Evolutionary conservation across 768 basidiomycete species (phyloP).

Genomic region (Antrodiella citrinella): DNA sequence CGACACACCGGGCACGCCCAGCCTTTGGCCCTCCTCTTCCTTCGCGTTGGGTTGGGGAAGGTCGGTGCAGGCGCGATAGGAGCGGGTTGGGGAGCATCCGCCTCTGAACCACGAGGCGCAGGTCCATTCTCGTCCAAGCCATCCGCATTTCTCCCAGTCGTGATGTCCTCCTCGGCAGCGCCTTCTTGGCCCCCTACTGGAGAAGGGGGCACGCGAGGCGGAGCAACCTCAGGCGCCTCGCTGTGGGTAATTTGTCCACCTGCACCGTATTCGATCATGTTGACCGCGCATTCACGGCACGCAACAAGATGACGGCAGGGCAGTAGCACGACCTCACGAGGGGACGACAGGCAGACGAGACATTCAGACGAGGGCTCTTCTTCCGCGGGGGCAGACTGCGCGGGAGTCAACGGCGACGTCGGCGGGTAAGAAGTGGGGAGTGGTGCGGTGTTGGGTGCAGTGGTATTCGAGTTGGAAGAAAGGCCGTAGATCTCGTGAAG

Average conservation of each 20-base stretch:
- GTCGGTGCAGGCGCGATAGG: constrained; percentile 8
- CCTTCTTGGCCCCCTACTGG: constrained; percentile 6
- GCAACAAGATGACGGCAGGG: constrained; percentile 93
- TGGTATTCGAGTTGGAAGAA: constrained; percentile 33
- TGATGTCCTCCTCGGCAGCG: constrained; percentile 2
- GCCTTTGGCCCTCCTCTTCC: constrained; percentile 91
- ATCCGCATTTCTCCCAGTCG: constrained; percentile 13
- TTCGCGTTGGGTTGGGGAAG: constrained; percentile 33
- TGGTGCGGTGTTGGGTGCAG: constrained; percentile 15
- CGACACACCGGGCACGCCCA: constrained; percentile 97
- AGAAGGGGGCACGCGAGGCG: constrained; percentile 5
- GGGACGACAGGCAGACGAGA: constrained; percentile 81
- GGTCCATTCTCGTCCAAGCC: constrained; percentile 13
- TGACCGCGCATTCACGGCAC: constrained; percentile 90
- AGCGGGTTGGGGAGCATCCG: neutral
- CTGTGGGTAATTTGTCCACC: constrained; percentile 76
- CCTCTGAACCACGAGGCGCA: constrained; percentile 1
- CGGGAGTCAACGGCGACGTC: constrained; percentile 38
- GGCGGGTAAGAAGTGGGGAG: constrained; percentile 28
- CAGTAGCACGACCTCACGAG: constrained; percentile 86
- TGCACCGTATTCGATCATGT: constrained; percentile 97
- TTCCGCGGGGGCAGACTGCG: constrained; percentile 30
- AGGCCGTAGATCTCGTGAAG: constrained; percentile 94
- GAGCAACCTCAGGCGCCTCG: constrained; percentile 29
- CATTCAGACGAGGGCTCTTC: constrained; percentile 82